Evolutionary conservation across 148 eudicot genomes (phyloP).

Genomic region (Chenopodium berlandieri): DNA sequence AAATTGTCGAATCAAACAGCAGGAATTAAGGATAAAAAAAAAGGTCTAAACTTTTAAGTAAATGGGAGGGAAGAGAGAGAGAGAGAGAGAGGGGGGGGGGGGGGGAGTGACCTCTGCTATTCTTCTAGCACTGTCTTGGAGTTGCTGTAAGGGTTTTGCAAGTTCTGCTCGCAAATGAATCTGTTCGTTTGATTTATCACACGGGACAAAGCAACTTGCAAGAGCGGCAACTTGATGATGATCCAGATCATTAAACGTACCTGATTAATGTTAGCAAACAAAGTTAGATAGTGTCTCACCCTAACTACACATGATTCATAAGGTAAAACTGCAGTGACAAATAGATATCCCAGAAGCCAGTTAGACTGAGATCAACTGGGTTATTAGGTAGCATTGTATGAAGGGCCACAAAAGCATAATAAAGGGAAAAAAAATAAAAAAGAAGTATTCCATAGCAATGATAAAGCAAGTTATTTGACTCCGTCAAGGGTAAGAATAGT

Average conservation of each 20-base stretch:
- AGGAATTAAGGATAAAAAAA: neutral
- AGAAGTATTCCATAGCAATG: neutral
- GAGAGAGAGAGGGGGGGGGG: neutral
- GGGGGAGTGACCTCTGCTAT: slow-evolving; percentile 72
- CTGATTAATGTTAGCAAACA: slow-evolving; percentile 36
- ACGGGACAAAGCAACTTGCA: slow-evolving; percentile 93
- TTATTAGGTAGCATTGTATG: too few species aligned
- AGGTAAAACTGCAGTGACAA: neutral
- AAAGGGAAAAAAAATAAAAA: neutral
- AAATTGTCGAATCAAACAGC: neutral
- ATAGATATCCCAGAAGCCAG: neutral
- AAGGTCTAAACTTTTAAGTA: neutral
- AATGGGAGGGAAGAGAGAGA: neutral
- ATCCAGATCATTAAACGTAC: slow-evolving; percentile 96
- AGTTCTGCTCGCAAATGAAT: slow-evolving; percentile 88
- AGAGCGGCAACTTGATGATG: slow-evolving; percentile 96
- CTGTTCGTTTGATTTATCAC: slow-evolving; percentile 81
- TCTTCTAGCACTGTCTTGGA: slow-evolving; percentile 93
- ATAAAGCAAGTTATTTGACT: neutral
- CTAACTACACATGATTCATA: neutral
- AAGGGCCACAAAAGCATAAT: neutral
- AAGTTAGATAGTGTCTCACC: neutral
- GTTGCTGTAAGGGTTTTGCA: slow-evolving; percentile 87
- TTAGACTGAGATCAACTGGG: neutral
- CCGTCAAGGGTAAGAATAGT: neutral